Evolutionary conservation across 2,329 filamentous ascomycete genomes (phyloP).

Genomic region (Furcasterigmium sp.): DNA sequence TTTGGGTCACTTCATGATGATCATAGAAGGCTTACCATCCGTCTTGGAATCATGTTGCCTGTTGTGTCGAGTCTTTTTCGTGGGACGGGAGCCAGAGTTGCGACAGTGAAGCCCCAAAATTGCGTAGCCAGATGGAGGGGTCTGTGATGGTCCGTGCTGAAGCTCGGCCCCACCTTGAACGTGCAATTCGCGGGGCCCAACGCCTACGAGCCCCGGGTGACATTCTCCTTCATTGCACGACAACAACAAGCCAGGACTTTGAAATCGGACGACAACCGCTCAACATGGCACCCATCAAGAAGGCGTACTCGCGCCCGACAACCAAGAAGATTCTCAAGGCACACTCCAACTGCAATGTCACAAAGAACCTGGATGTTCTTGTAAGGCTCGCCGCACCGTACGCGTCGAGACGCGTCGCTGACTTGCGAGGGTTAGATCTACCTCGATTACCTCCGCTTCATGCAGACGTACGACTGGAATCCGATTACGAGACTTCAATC

Average conservation of each 20-base stretch:
- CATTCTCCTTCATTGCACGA: background rate
- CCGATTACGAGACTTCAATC: background rate
- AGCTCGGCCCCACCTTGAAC: background rate
- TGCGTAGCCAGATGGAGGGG: conserved; percentile 1
- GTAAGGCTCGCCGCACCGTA: conserved; percentile 40
- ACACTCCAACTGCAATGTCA: conserved; percentile 72
- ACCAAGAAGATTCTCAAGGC: conserved; percentile 89
- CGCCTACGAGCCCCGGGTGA: background rate
- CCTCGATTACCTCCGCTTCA: conserved; percentile 78
- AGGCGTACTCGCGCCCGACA: conserved; percentile 76
- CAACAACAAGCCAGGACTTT: background rate
- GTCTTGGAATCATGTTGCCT: conserved; percentile 45
- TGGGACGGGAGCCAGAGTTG: conserved; percentile 1
- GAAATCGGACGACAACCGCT: background rate
- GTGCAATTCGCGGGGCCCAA: background rate
- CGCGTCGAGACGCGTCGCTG: conserved; percentile 20
- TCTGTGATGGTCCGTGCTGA: background rate
- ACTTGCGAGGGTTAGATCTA: conserved; percentile 66
- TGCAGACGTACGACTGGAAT: conserved; percentile 50
- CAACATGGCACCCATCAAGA: conserved; percentile 59
- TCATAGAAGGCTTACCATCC: conserved; percentile 42
- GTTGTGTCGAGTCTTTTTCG: background rate
- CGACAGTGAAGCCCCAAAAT: conserved; percentile 6
- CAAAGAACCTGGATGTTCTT: conserved; percentile 81
- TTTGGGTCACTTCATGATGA: accelerated